Evolutionary conservation across 2,329 filamentous ascomycete species (phyloP), one percentile per base, ranked within the genome.

Genomic region (Pestalotiopsis sp.): DNA sequence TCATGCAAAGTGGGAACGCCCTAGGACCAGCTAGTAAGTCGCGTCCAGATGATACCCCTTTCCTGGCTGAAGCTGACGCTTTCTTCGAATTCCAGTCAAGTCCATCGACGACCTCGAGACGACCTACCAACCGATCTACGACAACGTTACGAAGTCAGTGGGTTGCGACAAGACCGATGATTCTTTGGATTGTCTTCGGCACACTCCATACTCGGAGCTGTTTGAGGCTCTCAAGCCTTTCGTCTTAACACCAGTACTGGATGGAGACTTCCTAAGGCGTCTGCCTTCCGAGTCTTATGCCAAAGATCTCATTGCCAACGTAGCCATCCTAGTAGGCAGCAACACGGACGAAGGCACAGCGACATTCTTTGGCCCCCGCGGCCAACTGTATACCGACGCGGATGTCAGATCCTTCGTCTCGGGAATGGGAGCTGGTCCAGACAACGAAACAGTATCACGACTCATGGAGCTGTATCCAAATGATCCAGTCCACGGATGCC

Each of bases 281-380:
- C 60, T 11, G 1, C 60, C 60, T 5, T 63, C 60, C 11, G 25
- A 63, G 60, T 63, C 60, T 11, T 39, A 25, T 39, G 7, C 23
- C 13, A 7, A 63, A 31, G 60, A 23, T 17, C 23, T 36, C 12
- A 17, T 63, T 36, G 60, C 60, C 6, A 6, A 36, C 31, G 25
- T 63, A 13, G 17, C 25, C 14, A 36, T 63, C 7, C 13, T 63
- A 17, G 31, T 17, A 0, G 60, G 60, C 36, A 38, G n/a, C 13
- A 63, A 63, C 60, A 63, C 60, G 3, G 60, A 63, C 17, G 60
- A 63, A 63, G 60, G 60, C 12, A 63, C 60, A 36, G 60, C 60
- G 23, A 17, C 23, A 14, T 63, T 63, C 25, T 63, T 63, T 31
- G 31, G 31, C 17, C 23, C 17, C 38, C 25, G 60, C 9, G 36